phyloP scores from a whole-genome alignment of 2,329 filamentous ascomycete species.

The Piedraia hortae region DNA sequence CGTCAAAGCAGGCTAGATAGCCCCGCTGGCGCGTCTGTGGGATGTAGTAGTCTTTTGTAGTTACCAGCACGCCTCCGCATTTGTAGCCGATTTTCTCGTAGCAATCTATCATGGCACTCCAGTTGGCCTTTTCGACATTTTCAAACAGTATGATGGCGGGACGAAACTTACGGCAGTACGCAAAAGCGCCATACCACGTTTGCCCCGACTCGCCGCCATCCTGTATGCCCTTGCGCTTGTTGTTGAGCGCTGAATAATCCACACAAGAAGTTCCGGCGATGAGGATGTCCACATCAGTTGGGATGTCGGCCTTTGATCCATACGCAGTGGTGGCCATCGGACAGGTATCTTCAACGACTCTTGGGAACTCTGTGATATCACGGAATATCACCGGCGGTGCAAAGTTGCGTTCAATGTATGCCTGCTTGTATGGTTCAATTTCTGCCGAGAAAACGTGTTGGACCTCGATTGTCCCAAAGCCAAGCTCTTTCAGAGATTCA shows the following conservation, averaged over 20 bases:
- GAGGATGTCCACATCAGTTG: slow-evolving; percentile 32
- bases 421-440: slow-evolving; percentile 20
- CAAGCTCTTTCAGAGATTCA: slow-evolving; percentile 10
- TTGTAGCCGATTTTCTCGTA: slow-evolving; percentile 29
- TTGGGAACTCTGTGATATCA: slow-evolving; percentile 17
- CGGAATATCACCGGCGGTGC: slow-evolving; percentile 16
- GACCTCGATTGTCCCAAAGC: slow-evolving; percentile 5
- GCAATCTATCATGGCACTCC: slow-evolving; percentile 18
- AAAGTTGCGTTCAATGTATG: slow-evolving; percentile 22
- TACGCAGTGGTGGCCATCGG: slow-evolving; percentile 30
- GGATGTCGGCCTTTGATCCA: slow-evolving; percentile 30
- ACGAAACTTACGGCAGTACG: slow-evolving; percentile 25
- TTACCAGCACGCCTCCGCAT: slow-evolving; percentile 22
- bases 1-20: slow-evolving; percentile 21
- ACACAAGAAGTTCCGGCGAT: slow-evolving; percentile 51
- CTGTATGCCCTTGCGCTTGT: slow-evolving; percentile 21
- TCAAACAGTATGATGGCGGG: slow-evolving; percentile 43
- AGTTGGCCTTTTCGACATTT: slow-evolving; percentile 36
- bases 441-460: slow-evolving; percentile 20
- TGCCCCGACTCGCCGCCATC: slow-evolving; percentile 34
- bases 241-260: slow-evolving; percentile 43
- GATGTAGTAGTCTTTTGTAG: slow-evolving; percentile 45
- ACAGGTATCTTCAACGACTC: slow-evolving; percentile 4
- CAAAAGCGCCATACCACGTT: slow-evolving; percentile 34
- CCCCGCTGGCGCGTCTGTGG: slow-evolving; percentile 28